These are phyloP conservation scores for Chaetoceros tenuissimus DNA, from an alignment of 108 stramenopile genomes.

Conservation along the genomic window DNA sequence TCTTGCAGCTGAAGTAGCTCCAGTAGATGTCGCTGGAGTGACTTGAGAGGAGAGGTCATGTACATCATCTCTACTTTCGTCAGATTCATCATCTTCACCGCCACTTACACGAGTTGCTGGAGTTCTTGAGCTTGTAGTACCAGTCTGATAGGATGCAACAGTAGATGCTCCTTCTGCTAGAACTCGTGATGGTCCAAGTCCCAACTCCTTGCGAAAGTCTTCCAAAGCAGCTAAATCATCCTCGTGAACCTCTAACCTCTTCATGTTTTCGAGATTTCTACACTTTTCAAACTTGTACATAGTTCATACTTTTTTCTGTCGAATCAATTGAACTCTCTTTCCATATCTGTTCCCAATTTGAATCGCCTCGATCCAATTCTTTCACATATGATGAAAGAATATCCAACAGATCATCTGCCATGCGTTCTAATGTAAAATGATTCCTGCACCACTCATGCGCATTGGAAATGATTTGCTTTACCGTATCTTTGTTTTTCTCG, in stretches of 20 bases:
- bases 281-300: no score
- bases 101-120: no score
- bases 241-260: constrained; percentile 65
- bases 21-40: not conserved
- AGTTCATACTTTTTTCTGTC: no score
- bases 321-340: no score
- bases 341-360: no score
- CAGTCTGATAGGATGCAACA: no score
- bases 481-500: constrained; percentile 11
- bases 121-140: no score
- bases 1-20: not conserved
- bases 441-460: constrained; percentile 39
- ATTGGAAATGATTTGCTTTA: constrained; percentile 19
- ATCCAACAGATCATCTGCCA: constrained; percentile 11
- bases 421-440: constrained; percentile 7
- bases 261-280: constrained; percentile 38
- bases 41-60: no score
- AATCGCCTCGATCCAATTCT: no score
- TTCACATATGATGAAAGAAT: no score
- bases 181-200: constrained; percentile 21
- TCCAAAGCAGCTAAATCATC: constrained; percentile 51
- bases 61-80: no score
- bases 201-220: constrained; percentile 39
- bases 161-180: not conserved
- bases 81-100: no score